These are phyloP conservation scores for Nephelium lappaceum DNA, from an alignment of 345 rosid genomes.

Conservation along the genomic window DNA sequence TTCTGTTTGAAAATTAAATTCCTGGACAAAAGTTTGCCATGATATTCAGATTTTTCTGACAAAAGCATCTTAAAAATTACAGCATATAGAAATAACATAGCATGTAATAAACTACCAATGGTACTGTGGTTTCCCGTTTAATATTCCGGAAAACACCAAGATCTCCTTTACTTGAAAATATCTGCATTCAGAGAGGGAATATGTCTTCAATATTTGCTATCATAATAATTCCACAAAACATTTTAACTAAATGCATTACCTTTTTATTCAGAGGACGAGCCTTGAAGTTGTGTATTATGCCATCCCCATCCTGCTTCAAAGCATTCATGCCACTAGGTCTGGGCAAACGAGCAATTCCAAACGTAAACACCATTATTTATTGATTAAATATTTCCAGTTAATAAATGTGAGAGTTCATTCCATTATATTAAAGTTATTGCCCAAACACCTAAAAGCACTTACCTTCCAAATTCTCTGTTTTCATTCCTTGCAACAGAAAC, in stretches of 20 bases:
- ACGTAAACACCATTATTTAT: conserved; percentile 22
- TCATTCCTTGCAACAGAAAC: conserved; percentile 42
- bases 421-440: not conserved
- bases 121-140: conserved; percentile 79
- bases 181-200: conserved; percentile 39
- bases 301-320: conserved; percentile 42
- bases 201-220: not conserved
- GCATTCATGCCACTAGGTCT: conserved; percentile 49
- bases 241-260: conserved; percentile 44
- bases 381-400: conserved; percentile 7
- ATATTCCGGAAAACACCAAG: conserved; percentile 65
- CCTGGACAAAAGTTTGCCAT: conserved; percentile 48
- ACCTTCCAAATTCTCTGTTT: conserved; percentile 67
- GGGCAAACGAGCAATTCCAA: conserved; percentile 20
- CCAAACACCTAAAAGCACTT: not conserved
- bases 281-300: conserved; percentile 47
- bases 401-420: conserved; percentile 1
- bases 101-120: conserved; percentile 52
- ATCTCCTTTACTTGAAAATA: conserved; percentile 82
- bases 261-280: conserved; percentile 73
- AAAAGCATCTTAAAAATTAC: conserved; percentile 5
- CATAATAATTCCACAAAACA: conserved; percentile 19
- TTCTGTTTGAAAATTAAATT: conserved; percentile 65
- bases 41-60: conserved; percentile 12
- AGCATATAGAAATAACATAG: conserved; percentile 4